Evolutionary conservation across 805 yeast species (phyloP), one percentile per base, ranked within the genome.

Genomic region (Jamesozyma gamospora): DNA sequence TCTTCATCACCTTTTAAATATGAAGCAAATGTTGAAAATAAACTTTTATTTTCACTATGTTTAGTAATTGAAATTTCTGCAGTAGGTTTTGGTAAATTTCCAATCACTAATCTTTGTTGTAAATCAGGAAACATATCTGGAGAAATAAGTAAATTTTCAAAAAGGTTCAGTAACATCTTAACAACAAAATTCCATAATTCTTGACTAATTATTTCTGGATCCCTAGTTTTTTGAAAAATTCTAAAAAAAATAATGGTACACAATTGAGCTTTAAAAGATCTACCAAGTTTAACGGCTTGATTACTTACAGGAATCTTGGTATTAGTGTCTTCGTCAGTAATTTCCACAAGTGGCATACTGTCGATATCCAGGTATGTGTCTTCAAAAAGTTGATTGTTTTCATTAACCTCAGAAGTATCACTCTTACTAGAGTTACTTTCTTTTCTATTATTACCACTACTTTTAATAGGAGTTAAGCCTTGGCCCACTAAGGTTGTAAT

Each of bases 1-100:
- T 90, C 97, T 39, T 85, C 94, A 52, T 87, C 96, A 15, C 96
- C 92, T 46, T 92, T 84, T 60, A 92, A 72, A 53, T 87, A 90
- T 0, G 95, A 85, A 1, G 96, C 87, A 51, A 92, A 79, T 0
- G 97, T 83, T 0, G 95, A 83, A 40, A 92, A 74, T n/a, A 92
- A 55, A 2, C 97, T 94, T 50, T 77, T 82, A 28, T 77, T 72
- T 1, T 81, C 78, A 36, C 76, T 76, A 1, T 74, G 64, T 51
- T 79, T 72, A 28, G 75, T 76, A 32, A 85, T 73, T 8, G 78
- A 70, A 49, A 74, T 75, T 31, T 76, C 77, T 0, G 96, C 84
- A 39, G 70, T 69, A 3, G 85, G 82, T 43, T 66, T 71, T 1
- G 80, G 72, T 35, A 87, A 62, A 4, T 68, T 63, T 1, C 69